Conservation (phyloP, 441 rosid genomes). For the Erysimum cheiri region DNA sequence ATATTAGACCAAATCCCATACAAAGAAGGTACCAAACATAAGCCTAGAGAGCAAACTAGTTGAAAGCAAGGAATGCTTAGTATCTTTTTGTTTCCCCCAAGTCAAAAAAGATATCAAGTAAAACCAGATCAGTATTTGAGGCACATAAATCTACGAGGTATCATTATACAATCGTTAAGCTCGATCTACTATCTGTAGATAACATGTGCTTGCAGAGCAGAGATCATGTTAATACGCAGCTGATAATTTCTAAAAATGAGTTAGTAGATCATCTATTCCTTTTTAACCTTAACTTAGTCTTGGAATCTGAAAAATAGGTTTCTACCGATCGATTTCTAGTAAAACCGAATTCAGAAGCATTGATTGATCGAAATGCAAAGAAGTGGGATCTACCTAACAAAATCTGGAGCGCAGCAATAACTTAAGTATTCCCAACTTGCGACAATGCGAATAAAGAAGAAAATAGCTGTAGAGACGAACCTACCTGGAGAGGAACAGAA, state of each 20-base stretch:
- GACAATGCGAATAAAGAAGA: slow-evolving; percentile 26
- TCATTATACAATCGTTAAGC: slow-evolving; percentile 5
- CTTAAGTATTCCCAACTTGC: slow-evolving; percentile 11
- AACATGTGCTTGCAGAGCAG: not conserved
- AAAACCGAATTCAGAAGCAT: slow-evolving; percentile 3
- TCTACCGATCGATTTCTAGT: not conserved
- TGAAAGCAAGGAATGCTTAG: not conserved
- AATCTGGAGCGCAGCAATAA: not conserved
- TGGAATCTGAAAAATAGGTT: not conserved
- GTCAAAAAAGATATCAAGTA: slow-evolving; percentile 1
- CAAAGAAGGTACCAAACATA: not conserved
- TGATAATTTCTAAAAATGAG: slow-evolving; percentile 19
- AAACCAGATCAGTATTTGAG: not conserved
- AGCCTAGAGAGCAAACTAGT: not conserved
- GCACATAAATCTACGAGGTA: not conserved
- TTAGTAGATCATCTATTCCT: not conserved
- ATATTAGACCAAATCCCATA: slow-evolving; percentile 8
- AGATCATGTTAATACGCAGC: slow-evolving; percentile 9
- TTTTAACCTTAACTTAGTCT: not conserved
- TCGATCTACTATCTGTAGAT: slow-evolving; percentile 11
- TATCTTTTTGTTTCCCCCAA: not conserved
- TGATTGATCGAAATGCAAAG: slow-evolving; percentile 12
- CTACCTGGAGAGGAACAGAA: slow-evolving; percentile 47
- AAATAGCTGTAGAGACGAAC: slow-evolving; percentile 47
- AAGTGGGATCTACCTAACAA: slow-evolving; percentile 24